Base-by-base conservation (phyloP, 2,329 filamentous ascomycete species). In the Bipolaris gigantea region DNA sequence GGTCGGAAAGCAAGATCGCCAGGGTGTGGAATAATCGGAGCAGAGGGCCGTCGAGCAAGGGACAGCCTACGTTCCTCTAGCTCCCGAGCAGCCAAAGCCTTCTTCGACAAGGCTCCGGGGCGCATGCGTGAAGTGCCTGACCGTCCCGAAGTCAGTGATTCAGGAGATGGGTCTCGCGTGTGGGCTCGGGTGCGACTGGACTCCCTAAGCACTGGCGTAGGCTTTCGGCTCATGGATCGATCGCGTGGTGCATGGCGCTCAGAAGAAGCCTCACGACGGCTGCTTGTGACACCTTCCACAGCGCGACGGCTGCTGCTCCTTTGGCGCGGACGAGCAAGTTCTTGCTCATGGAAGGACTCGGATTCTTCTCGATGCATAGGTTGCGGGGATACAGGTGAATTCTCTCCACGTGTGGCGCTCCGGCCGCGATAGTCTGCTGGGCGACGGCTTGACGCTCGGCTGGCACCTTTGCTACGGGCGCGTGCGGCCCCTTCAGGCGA, bases 21-120 rank as follows among this genome's bases (percentile, higher is more conserved):
- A 0, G 92, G 92, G 61, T 92, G 87, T 5, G 90, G 87, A 56
- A 97, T 95, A 0, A 85, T 79, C 0, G 91, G 91, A 2, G 87
- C 90, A 21, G 89, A 89, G 3, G 91, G 89, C 45, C 91, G 84
- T 50, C 90, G 84, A 18, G 89, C 90, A 33, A 74, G 63, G 13
- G 93, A 97, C 68, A 89, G 85, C 53, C 93, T 87, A 25, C 93
- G 86, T 66, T 94, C 90, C 73, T 97, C 92, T 0, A 97, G 83
- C 73, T 97, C 92, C 43, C 89, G 86, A 7, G 92, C 91, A 9
- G 77, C 79, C 18, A 77, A 65, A 56, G 76, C 76, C 60, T 77
- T 80, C 55, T 74, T 75, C 48, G 71, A 74, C 53, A 76, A 59
- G n/a, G 65, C 65, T 16, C 64, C 57, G 15, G 64, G 62, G 54